These are phyloP conservation scores for Curvularia sp. DNA, from an alignment of 2,329 filamentous ascomycete genomes.

Conservation along the genomic window DNA sequence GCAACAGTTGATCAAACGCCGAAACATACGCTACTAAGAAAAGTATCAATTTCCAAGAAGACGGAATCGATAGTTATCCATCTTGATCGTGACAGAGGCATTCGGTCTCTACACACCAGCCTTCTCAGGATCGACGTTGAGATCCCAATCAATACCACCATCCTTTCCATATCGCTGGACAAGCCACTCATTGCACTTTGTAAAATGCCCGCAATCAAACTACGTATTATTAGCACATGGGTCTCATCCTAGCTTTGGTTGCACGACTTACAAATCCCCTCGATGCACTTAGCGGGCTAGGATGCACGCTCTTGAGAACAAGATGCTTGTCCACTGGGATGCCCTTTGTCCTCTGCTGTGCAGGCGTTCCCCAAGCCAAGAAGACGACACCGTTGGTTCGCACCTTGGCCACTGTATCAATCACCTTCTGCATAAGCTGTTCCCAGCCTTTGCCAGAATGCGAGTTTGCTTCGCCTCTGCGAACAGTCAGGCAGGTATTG, in stretches of 20 bases:
- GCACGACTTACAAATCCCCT: slow-evolving; percentile 72
- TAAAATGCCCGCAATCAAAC: slow-evolving; percentile 83
- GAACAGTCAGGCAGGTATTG: slow-evolving; percentile 94
- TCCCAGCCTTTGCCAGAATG: slow-evolving; percentile 93
- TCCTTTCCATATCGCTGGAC: slow-evolving; percentile 77
- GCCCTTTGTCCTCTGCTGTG: slow-evolving; percentile 77
- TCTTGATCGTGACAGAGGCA: not conserved
- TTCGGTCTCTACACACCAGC: slow-evolving; percentile 21
- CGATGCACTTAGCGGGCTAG: slow-evolving; percentile 86
- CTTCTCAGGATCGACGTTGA: slow-evolving; percentile 58
- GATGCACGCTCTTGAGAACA: slow-evolving; percentile 87
- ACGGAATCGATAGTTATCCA: not conserved
- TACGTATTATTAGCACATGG: slow-evolving; percentile 48
- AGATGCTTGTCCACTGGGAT: slow-evolving; percentile 78
- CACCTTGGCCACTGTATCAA: slow-evolving; percentile 82
- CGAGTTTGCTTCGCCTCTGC: slow-evolving; percentile 84
- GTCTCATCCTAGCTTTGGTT: not conserved
- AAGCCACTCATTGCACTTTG: slow-evolving; percentile 85
- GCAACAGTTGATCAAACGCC: not conserved
- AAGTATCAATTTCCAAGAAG: not conserved
- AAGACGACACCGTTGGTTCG: slow-evolving; percentile 87
- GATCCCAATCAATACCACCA: slow-evolving; percentile 84
- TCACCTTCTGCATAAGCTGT: slow-evolving; percentile 86
- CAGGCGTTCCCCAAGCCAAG: slow-evolving; percentile 89
- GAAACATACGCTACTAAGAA: not conserved